Evolutionary conservation across 106 monocot genomes (phyloP).

Genomic region (Apostasia shenzhenica): DNA sequence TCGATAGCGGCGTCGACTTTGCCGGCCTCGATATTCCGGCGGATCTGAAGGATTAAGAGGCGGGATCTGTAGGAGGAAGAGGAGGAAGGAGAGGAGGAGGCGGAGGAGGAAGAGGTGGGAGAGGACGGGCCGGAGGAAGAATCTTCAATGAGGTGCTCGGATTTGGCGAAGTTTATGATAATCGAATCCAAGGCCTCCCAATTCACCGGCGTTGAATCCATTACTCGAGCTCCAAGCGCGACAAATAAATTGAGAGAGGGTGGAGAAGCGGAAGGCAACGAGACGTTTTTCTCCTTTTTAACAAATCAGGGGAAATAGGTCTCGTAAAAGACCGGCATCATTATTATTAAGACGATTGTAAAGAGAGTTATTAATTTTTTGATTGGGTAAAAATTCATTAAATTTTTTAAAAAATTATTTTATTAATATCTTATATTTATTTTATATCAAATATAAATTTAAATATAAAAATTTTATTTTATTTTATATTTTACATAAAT

Average conservation of each 20-base stretch:
- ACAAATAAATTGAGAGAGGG: not conserved
- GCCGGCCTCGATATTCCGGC: conserved; percentile 53
- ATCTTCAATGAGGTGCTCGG: conserved; percentile 68
- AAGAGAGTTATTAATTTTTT: too few relatives aligned
- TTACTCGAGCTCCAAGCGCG: not conserved
- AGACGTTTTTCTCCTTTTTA: too few relatives aligned
- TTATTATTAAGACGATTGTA: too few relatives aligned
- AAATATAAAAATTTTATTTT: too few relatives aligned
- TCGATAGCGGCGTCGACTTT: conserved; percentile 61
- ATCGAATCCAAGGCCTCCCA: conserved; percentile 92
- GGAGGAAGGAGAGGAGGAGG: conserved; percentile 30
- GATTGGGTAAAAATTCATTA: too few relatives aligned
- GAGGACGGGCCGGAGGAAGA: conserved; percentile 27
- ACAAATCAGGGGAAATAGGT: too few relatives aligned
- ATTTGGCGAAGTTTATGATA: conserved; percentile 70
- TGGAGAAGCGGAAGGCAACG: not conserved
- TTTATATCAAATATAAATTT: too few relatives aligned
- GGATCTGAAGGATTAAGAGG: conserved; percentile 64
- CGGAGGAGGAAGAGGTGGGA: conserved; percentile 18
- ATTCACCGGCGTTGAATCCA: conserved; percentile 75
- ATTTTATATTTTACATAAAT: too few relatives aligned
- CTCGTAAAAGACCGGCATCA: too few relatives aligned
- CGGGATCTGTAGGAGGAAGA: conserved; percentile 44
- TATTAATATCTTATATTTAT: too few relatives aligned
- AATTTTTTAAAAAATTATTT: too few relatives aligned